Evolutionary conservation across 768 basidiomycete genomes (phyloP).

Genomic region (Tulasnella calospora): DNA sequence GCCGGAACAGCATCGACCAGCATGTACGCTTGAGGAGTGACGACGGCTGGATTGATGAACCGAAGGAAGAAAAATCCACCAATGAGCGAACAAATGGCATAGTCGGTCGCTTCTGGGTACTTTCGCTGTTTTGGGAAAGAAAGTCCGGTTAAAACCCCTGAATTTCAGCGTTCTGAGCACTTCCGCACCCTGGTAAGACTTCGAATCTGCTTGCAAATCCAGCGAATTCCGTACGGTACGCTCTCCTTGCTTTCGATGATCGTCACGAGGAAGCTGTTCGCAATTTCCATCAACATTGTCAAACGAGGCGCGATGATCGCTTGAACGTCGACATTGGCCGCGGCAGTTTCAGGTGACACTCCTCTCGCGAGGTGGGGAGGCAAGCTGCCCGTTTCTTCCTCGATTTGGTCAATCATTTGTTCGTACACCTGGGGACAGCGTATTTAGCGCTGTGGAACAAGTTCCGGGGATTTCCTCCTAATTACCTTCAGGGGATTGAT

Average conservation of each 20-base stretch:
- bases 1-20: slow-evolving; percentile 96
- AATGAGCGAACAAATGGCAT: slow-evolving; percentile 96
- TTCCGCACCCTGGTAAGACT: slow-evolving; percentile 79
- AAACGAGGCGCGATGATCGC: slow-evolving; percentile 95
- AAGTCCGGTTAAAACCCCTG: not conserved
- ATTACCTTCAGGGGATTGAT: slow-evolving; percentile 95
- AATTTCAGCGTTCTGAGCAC: not conserved
- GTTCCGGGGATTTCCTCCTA: not conserved
- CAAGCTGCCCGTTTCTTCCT: slow-evolving; percentile 90
- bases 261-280: slow-evolving; percentile 92
- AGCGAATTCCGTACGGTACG: slow-evolving; percentile 97
- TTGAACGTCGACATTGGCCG: slow-evolving; percentile 91
- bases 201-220: slow-evolving; percentile 99
- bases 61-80: slow-evolving; percentile 99
- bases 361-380: slow-evolving; percentile 89
- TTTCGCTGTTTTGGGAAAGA: slow-evolving; percentile 61
- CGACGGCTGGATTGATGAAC: slow-evolving; percentile 98
- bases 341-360: slow-evolving; percentile 89
- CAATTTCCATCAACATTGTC: slow-evolving; percentile 99
- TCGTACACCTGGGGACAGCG: slow-evolving; percentile 79
- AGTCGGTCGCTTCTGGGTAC: slow-evolving; percentile 98
- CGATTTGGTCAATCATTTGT: slow-evolving; percentile 98
- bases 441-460: not conserved
- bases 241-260: slow-evolving; percentile 99
- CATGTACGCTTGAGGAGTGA: slow-evolving; percentile 99